Conservation (phyloP, 2,329 filamentous ascomycete species). For the Fusarium sarcochroum region DNA sequence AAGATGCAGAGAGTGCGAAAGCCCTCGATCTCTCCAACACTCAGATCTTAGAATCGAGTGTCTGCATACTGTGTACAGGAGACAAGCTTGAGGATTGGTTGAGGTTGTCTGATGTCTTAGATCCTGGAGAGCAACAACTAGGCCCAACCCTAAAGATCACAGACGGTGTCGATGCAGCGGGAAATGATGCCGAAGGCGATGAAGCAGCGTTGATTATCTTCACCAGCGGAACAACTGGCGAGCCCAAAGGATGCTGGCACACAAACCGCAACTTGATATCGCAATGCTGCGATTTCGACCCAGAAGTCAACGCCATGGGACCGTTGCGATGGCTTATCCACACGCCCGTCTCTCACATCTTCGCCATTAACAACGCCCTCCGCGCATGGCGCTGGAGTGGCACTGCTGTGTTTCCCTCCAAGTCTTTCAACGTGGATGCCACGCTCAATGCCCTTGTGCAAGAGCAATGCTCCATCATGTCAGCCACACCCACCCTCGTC, state of each 20-base stretch:
- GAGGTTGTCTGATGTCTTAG: conserved; percentile 28
- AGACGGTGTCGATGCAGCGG: not conserved
- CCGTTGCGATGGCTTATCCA: conserved; percentile 56
- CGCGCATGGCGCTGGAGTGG: conserved; percentile 56
- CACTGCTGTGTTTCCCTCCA: conserved; percentile 54
- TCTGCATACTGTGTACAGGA: conserved; percentile 48
- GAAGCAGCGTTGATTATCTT: conserved; percentile 60
- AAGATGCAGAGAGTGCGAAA: conserved; percentile 46
- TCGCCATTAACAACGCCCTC: conserved; percentile 57
- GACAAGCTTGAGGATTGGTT: conserved; percentile 40
- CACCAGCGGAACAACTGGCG: conserved; percentile 64
- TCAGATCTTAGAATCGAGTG: not conserved
- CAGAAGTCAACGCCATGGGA: conserved; percentile 49
- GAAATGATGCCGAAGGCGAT: conserved; percentile 9
- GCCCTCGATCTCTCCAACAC: conserved; percentile 34
- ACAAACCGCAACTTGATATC: conserved; percentile 58
- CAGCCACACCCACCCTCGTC: conserved; percentile 57
- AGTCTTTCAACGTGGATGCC: conserved; percentile 52
- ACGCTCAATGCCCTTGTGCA: conserved; percentile 51
- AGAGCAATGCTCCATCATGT: conserved; percentile 56
- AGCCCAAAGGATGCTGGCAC: conserved; percentile 62
- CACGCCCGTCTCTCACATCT: conserved; percentile 56
- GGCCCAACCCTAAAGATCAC: not conserved
- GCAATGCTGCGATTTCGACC: conserved; percentile 55
- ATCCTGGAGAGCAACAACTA: not conserved